Percentiles rank a stretch among this genome's conserved stretches.
These are phyloP conservation scores for Fusarium algeriense DNA, from an alignment of 2,329 filamentous ascomycete genomes.

Conservation along the genomic window DNA sequence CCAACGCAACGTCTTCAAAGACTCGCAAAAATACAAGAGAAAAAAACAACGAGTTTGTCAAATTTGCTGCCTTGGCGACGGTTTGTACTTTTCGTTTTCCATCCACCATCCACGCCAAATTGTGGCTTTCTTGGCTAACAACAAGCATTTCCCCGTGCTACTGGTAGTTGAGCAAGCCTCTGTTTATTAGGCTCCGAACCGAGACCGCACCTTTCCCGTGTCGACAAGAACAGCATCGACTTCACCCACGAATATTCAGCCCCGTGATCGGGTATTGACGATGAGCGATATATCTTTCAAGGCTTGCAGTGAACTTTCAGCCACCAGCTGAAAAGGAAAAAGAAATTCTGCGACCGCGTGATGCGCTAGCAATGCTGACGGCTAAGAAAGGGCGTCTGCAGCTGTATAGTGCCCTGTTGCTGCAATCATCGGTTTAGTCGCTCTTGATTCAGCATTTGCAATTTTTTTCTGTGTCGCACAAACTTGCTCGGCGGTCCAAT, in stretches of 20 bases:
- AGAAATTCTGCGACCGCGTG: neutral
- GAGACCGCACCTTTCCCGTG: neutral
- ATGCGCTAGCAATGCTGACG: neutral
- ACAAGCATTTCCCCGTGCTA: slow-evolving; percentile 8
- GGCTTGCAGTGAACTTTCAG: neutral
- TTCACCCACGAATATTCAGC: neutral
- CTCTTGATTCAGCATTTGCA: neutral
- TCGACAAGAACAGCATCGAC: neutral
- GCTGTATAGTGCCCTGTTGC: neutral
- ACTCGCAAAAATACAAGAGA: neutral
- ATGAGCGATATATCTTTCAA: neutral
- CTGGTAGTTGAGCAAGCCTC: slow-evolving; percentile 15
- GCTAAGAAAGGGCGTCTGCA: no score
- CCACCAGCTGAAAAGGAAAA: neutral
- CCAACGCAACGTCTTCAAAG: neutral
- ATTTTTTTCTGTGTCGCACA: neutral
- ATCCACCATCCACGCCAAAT: neutral
- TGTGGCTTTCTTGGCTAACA: slow-evolving; percentile 11
- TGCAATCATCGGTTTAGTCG: no score
- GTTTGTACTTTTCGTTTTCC: neutral
- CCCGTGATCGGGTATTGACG: neutral
- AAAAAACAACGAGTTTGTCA: neutral
- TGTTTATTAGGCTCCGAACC: neutral
- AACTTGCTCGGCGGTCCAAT: neutral
- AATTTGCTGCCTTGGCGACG: neutral